Evolutionary conservation across 495 filamentous ascomycete genomes (phyloP).

Genomic region (Polyplosphaeria fusca): DNA sequence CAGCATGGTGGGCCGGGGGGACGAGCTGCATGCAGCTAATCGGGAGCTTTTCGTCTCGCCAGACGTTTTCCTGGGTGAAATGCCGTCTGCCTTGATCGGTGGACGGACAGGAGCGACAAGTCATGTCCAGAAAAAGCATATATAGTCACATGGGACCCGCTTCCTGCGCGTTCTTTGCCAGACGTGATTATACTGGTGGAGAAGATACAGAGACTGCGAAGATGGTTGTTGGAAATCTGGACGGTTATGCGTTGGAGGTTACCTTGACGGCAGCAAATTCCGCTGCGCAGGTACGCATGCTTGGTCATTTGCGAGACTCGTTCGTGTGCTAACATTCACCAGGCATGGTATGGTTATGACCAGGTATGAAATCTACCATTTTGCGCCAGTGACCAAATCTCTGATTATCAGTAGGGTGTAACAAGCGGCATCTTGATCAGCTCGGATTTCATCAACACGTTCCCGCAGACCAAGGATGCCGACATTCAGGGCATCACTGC

Average conservation of each 20-base stretch:
- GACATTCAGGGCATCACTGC: constrained; percentile 16
- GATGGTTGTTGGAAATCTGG: constrained; percentile 11
- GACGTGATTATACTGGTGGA: not conserved
- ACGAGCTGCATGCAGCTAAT: too few relatives aligned
- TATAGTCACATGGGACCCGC: constrained; percentile 8
- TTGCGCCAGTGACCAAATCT: too few relatives aligned
- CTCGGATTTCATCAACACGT: constrained; percentile 24
- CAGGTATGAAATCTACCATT: constrained; percentile 27
- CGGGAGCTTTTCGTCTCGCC: too few relatives aligned
- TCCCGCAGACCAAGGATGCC: constrained; percentile 18
- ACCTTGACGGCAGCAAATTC: constrained; percentile 24
- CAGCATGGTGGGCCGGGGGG: too few relatives aligned
- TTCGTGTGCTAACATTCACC: not conserved
- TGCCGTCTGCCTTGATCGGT: not conserved
- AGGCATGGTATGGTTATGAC: constrained; percentile 31
- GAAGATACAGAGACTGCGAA: not conserved
- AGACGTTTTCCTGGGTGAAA: too few relatives aligned
- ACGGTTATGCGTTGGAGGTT: constrained; percentile 26
- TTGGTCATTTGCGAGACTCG: too few relatives aligned
- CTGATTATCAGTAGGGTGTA: constrained; percentile 17
- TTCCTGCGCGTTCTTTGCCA: too few relatives aligned
- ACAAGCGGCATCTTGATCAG: constrained; percentile 24
- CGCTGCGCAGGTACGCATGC: constrained; percentile 12
- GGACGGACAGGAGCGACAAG: not conserved
- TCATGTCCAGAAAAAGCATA: not conserved